Conservation (phyloP, 1,284 basidiomycete species). For the Pulchroboletus neoregius region DNA sequence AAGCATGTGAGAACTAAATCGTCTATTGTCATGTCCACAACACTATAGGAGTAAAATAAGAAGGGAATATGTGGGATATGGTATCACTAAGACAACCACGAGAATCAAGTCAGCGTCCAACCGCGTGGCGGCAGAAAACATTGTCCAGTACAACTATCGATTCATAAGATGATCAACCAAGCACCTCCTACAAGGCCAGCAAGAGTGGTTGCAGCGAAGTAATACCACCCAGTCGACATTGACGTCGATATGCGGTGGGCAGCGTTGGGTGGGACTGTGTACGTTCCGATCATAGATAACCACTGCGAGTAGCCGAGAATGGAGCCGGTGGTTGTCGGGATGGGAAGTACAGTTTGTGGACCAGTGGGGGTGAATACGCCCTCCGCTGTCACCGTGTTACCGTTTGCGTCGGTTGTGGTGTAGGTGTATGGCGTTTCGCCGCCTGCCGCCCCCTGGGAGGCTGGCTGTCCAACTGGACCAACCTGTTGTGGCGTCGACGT, state of each 20-base stretch:
- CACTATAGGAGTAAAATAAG: constrained; percentile 9
- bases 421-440: constrained; percentile 55
- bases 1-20: not conserved
- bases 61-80: constrained; percentile 15
- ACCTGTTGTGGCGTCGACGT: constrained; percentile 30
- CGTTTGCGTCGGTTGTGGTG: constrained; percentile 56
- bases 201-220: constrained; percentile 27
- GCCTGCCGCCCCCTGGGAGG: constrained; percentile 38
- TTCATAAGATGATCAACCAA: constrained; percentile 33
- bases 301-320: constrained; percentile 53
- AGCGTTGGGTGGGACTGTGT: constrained; percentile 33
- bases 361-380: constrained; percentile 59
- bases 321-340: constrained; percentile 43
- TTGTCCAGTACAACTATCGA: constrained; percentile 7
- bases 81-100: constrained; percentile 8
- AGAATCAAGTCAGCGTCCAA: constrained; percentile 2
- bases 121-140: constrained; percentile 5
- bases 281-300: constrained; percentile 42
- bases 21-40: constrained; percentile 16
- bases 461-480: constrained; percentile 59
- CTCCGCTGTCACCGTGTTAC: constrained; percentile 42
- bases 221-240: constrained; percentile 32
- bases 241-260: constrained; percentile 21
- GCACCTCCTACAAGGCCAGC: constrained; percentile 33
- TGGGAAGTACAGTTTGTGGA: constrained; percentile 38